Evolutionary conservation across 805 yeast species (phyloP).

Genomic region (Wilhelminamyces savonicus): DNA sequence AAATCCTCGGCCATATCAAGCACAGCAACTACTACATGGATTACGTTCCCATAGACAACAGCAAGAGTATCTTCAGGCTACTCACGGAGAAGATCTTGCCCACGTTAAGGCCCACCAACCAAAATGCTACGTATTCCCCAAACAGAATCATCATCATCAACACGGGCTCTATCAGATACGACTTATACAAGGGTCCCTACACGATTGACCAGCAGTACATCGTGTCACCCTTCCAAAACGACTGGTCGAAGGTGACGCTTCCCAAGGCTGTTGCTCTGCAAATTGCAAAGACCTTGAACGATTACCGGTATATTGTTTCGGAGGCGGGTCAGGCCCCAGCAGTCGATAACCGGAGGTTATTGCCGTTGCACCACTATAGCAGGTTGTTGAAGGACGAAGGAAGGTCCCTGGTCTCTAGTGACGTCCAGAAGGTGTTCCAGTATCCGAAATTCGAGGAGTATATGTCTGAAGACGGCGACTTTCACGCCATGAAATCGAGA

Average conservation of each 20-base stretch:
- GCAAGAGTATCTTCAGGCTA: constrained; percentile 51
- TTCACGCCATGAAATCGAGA: constrained; percentile 1
- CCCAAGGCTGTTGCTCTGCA: constrained; percentile 52
- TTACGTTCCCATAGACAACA: constrained; percentile 49
- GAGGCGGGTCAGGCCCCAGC: neutral
- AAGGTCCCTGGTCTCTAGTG: too few relatives aligned
- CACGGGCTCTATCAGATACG: constrained; percentile 86
- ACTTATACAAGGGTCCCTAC: constrained; percentile 76
- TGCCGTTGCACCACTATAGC: constrained; percentile 18
- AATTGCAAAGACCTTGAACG: constrained; percentile 53
- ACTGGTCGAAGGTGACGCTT: constrained; percentile 64
- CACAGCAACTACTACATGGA: constrained; percentile 54
- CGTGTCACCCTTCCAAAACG: constrained; percentile 78
- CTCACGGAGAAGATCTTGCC: constrained; percentile 54
- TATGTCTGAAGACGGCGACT: constrained; percentile 1
- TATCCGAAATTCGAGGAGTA: neutral
- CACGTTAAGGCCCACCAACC: constrained; percentile 22
- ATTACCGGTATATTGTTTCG: constrained; percentile 38
- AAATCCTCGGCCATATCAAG: constrained; percentile 60
- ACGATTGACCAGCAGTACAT: constrained; percentile 75
- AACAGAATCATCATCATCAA: constrained; percentile 57
- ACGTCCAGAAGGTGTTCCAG: too few relatives aligned
- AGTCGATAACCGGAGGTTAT: constrained; percentile 9
- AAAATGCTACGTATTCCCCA: constrained; percentile 8
- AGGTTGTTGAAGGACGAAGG: too few relatives aligned